These are phyloP conservation scores for Monosporozyma unispora DNA, from an alignment of 805 yeast genomes.

Conservation along the genomic window DNA sequence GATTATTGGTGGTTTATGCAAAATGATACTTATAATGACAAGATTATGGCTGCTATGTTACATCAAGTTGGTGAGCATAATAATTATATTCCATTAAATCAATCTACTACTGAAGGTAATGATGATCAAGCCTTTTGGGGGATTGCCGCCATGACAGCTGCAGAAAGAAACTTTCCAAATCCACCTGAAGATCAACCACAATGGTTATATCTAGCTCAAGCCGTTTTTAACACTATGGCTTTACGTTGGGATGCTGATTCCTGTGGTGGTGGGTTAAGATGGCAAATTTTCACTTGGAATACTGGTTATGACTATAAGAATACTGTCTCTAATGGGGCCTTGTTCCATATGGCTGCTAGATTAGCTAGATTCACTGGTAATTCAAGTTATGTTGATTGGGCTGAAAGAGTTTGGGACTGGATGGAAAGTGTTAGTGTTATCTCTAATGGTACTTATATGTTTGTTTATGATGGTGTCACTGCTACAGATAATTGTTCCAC, in stretches of 20 bases:
- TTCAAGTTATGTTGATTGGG: slow-evolving; percentile 63
- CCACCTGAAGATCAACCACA: slow-evolving; percentile 51
- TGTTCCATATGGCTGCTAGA: slow-evolving; percentile 81
- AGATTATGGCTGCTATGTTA: slow-evolving; percentile 52
- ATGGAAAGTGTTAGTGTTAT: slow-evolving; percentile 45
- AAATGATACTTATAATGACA: slow-evolving; percentile 54
- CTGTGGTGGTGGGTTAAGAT: slow-evolving; percentile 87
- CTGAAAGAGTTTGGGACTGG: slow-evolving; percentile 77
- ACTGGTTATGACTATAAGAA: slow-evolving; percentile 91
- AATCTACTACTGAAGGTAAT: slow-evolving; percentile 88
- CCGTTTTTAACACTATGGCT: slow-evolving; percentile 85
- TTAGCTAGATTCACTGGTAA: slow-evolving; percentile 77
- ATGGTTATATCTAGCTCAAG: slow-evolving; percentile 82
- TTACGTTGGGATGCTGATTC: slow-evolving; percentile 67
- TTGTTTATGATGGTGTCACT: slow-evolving; percentile 63
- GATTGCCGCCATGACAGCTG: slow-evolving; percentile 82
- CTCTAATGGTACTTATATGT: slow-evolving; percentile 26
- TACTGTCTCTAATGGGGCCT: slow-evolving; percentile 81
- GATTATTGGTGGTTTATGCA: slow-evolving; percentile 69
- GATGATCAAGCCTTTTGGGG: slow-evolving; percentile 99
- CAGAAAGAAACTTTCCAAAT: slow-evolving; percentile 75
- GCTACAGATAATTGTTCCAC: slow-evolving; percentile 51
- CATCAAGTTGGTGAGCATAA: slow-evolving; percentile 66
- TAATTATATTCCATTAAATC: slow-evolving; percentile 81
- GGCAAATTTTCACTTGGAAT: slow-evolving; percentile 96